Evolutionary conservation across 805 yeast genomes (phyloP), one percentile per base, ranked within the genome.

Genomic region (Alloascoidea africana): DNA sequence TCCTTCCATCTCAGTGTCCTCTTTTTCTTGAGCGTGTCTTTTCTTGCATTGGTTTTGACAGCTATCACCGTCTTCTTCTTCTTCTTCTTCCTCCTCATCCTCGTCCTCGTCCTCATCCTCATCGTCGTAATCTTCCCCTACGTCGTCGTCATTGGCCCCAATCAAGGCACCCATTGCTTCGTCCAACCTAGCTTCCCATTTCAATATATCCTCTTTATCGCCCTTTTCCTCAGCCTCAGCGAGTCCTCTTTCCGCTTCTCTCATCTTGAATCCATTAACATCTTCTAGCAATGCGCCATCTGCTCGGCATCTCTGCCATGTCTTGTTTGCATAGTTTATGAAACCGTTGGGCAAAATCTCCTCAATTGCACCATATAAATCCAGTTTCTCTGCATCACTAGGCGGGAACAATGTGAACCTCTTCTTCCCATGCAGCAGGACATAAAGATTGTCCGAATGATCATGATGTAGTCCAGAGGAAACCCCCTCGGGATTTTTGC

Each of bases 391-490:
- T 0, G 78, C 84, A 47, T 73, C 81, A 17, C 58, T 57, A 1
- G 91, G 89, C 3, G 76, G 60, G 48, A 66, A 77, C 4, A 80
- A 46, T 0, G 87, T 78, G 52, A 80, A 80, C 42, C 86, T 51
- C 47, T 80, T 80, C 4, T 46, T 49, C 0, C 89, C 91, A 17
- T 63, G 55, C 1, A 73, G 49, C 1, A 80, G 69, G 3, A 79
- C 60, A 50, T 80, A 80, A 27, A 80, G 56, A 47, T 80, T 80
- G 49, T 79, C 87, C 1, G 87, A 83, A 54, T 79, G 87, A 51
- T 80, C 89, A 51, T 80, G 89, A 46, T 80, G 89, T 8, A 80
- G 55, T 0, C 89, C 89, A 1, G 86, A 76, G 0, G 85, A 76
- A 1, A 75, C 61, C 2, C 78, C 79, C 1, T 62, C 60, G 1